These are phyloP conservation scores for Daldinia sp. DNA, from an alignment of 2,329 filamentous ascomycete species.

Conservation along the genomic window DNA sequence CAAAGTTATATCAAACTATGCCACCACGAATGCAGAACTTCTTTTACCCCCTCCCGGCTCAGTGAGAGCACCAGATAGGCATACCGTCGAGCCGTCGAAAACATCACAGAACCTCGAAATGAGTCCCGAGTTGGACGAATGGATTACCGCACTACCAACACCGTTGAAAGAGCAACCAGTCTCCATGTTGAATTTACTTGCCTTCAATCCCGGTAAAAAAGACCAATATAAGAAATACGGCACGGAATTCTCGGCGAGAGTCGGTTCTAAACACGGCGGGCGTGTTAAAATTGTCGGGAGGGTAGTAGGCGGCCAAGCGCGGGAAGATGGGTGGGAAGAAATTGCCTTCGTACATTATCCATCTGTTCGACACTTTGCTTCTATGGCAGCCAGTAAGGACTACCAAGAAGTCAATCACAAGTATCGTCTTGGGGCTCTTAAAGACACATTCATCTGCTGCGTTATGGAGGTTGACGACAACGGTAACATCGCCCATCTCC, in stretches of 20 bases:
- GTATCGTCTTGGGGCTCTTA: constrained; percentile 38
- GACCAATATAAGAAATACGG: constrained; percentile 66
- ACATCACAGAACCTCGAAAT: constrained; percentile 60
- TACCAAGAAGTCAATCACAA: constrained; percentile 41
- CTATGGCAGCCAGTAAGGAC: constrained; percentile 50
- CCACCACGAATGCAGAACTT: constrained; percentile 26
- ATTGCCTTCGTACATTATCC: constrained; percentile 72
- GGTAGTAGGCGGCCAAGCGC: constrained; percentile 46
- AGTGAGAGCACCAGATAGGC: constrained; percentile 6
- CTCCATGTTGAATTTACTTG: constrained; percentile 70
- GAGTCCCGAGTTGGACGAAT: constrained; percentile 57
- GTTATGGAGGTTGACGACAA: constrained; percentile 39
- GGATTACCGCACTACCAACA: constrained; percentile 52
- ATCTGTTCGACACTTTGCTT: constrained; percentile 66
- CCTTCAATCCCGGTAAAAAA: constrained; percentile 62
- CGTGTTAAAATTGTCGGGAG: constrained; percentile 69
- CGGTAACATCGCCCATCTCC: constrained; percentile 26
- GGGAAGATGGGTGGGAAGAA: constrained; percentile 63
- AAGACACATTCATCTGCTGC: constrained; percentile 42
- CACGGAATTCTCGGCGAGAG: constrained; percentile 56
- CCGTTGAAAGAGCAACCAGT: constrained; percentile 53
- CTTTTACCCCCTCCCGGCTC: constrained; percentile 23
- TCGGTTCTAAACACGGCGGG: constrained; percentile 63
- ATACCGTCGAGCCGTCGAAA: constrained; percentile 13
- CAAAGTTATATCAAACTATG: constrained; percentile 32